Conservation (phyloP, 768 basidiomycete species). For the Serendipita sp. region DNA sequence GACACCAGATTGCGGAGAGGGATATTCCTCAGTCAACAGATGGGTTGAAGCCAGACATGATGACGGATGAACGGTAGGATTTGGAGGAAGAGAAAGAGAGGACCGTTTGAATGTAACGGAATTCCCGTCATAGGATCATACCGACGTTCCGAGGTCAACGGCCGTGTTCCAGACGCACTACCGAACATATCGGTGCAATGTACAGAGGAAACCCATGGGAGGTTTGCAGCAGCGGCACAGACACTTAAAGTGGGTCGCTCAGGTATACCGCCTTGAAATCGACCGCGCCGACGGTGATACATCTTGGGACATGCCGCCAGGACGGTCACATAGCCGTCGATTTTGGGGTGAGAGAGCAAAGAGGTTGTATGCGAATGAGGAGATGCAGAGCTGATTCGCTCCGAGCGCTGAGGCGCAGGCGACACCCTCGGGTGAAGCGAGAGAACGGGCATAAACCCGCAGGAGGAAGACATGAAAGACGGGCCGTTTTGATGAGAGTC, state of each 20-base stretch:
- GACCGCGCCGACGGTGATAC: slow-evolving; percentile 49
- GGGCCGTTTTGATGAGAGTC: too few relatives aligned
- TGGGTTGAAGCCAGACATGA: slow-evolving; percentile 56
- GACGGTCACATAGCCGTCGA: slow-evolving; percentile 33
- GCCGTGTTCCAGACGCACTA: slow-evolving; percentile 65
- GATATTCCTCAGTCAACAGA: slow-evolving; percentile 72
- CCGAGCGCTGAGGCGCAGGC: slow-evolving; percentile 21
- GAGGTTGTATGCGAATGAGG: slow-evolving; percentile 40
- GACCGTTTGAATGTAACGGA: not conserved
- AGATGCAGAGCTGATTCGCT: slow-evolving; percentile 37
- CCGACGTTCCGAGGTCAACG: slow-evolving; percentile 76
- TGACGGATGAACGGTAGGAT: slow-evolving; percentile 63
- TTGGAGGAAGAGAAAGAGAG: too few relatives aligned
- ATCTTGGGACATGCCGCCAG: slow-evolving; percentile 51
- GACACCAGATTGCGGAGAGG: slow-evolving; percentile 76
- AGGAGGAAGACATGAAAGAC: too few relatives aligned
- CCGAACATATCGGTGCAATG: slow-evolving; percentile 60
- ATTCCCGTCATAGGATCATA: slow-evolving; percentile 54
- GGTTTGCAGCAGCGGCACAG: slow-evolving; percentile 54
- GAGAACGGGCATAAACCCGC: too few relatives aligned
- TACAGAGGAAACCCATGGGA: slow-evolving; percentile 68
- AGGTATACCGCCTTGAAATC: not conserved
- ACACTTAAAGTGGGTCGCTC: slow-evolving; percentile 54
- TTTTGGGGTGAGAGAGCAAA: slow-evolving; percentile 49
- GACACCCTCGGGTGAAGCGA: not conserved